Evolutionary conservation across 2,329 filamentous ascomycete genomes (phyloP).

Genomic region (Apiospora koreana): DNA sequence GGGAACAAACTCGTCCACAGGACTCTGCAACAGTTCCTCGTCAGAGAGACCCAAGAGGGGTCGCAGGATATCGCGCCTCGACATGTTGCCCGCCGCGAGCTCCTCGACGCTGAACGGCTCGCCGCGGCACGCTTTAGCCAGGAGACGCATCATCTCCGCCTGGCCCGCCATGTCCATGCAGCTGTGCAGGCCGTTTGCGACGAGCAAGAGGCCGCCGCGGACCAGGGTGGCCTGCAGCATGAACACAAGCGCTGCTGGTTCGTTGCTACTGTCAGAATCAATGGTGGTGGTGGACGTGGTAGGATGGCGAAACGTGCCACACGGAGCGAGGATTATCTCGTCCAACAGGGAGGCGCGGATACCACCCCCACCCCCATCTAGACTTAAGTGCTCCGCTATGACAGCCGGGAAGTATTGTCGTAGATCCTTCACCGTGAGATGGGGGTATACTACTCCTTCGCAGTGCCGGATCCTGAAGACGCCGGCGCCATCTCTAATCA

Average conservation of each 20-base stretch:
- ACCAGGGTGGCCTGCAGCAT: constrained; percentile 51
- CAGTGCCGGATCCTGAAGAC: neutral
- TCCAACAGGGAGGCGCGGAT: neutral
- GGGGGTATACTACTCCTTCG: neutral
- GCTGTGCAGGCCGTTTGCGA: constrained; percentile 48
- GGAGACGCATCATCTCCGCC: constrained; percentile 44
- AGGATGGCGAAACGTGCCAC: neutral
- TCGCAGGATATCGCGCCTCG: constrained; percentile 38
- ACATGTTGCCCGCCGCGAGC: constrained; percentile 41
- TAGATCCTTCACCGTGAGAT: neutral
- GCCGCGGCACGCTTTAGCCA: constrained; percentile 49
- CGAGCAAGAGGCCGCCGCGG: constrained; percentile 49
- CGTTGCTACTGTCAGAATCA: too few relatives aligned
- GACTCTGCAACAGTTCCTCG: constrained; percentile 20
- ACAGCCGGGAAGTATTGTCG: neutral
- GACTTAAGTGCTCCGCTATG: neutral
- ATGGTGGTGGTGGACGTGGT: neutral
- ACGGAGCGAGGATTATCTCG: neutral
- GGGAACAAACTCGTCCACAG: neutral
- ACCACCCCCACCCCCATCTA: neutral
- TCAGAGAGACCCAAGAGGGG: constrained; percentile 34
- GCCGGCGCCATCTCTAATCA: neutral
- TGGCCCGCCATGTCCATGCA: constrained; percentile 54
- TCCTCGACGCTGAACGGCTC: constrained; percentile 49
- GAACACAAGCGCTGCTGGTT: constrained; percentile 38